These are phyloP conservation scores for Spergularia marina DNA, from an alignment of 148 eudicot genomes.

Conservation along the genomic window DNA sequence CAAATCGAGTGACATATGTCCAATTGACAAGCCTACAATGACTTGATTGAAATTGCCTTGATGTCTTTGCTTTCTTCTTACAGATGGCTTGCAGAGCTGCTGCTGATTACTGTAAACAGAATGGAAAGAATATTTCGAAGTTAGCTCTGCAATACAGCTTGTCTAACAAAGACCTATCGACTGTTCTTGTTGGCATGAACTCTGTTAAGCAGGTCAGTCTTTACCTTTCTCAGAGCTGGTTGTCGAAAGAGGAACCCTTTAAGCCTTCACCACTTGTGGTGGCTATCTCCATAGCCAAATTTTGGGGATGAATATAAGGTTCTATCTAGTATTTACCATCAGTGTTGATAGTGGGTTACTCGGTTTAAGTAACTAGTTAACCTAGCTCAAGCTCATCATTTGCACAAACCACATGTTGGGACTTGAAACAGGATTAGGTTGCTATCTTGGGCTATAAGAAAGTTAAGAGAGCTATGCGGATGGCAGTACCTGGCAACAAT, in stretches of 20 bases:
- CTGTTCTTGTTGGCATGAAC: conserved; percentile 94
- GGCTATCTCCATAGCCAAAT: neutral
- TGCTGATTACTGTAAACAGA: conserved; percentile 73
- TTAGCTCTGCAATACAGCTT: conserved; percentile 92
- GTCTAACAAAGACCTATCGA: conserved; percentile 71
- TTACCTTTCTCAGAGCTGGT: neutral
- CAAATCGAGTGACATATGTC: too few species aligned
- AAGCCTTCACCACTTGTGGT: neutral
- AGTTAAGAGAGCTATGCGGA: neutral
- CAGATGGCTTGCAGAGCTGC: conserved; percentile 92
- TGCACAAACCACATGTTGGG: neutral
- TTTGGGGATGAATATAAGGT: neutral
- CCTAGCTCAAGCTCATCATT: neutral
- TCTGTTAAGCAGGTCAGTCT: conserved; percentile 69
- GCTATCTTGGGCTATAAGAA: neutral
- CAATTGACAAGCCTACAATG: too few species aligned
- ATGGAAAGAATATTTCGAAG: conserved; percentile 75
- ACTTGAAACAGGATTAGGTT: neutral
- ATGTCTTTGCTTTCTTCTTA: neutral
- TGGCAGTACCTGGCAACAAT: neutral
- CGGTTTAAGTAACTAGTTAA: neutral
- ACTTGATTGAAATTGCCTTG: neutral
- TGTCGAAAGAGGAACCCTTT: neutral
- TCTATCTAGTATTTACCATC: neutral
- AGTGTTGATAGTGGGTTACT: neutral